A percentile compares a stretch with the other conserved stretches of the same genome.
Conservation (phyloP, 2,329 filamentous ascomycete genomes). For the Aureobasidium lini region DNA sequence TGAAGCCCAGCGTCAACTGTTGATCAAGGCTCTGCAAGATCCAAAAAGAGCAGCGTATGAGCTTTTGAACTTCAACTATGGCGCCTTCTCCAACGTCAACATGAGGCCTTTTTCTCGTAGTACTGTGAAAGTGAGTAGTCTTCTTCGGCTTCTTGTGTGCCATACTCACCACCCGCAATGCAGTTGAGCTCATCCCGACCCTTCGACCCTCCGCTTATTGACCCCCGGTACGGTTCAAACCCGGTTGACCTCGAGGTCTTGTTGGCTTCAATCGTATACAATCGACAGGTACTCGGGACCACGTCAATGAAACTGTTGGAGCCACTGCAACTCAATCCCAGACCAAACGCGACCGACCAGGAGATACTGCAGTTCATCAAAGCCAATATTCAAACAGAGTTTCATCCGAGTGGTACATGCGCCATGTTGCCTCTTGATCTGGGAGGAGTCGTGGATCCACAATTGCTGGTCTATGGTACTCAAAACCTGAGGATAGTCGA, state of each 20-base stretch:
- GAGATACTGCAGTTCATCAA: constrained; percentile 23
- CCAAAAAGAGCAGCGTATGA: constrained; percentile 22
- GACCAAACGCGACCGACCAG: constrained; percentile 23
- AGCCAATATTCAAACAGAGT: constrained; percentile 34
- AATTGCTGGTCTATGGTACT: constrained; percentile 38
- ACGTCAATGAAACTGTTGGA: constrained; percentile 19
- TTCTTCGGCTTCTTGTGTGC: not conserved
- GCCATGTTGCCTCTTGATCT: constrained; percentile 42
- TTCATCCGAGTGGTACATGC: constrained; percentile 45
- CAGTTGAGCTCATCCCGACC: constrained; percentile 33
- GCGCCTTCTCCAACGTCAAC: constrained; percentile 24
- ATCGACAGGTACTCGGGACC: constrained; percentile 22
- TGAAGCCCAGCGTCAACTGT: constrained; percentile 19
- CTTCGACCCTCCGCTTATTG: constrained; percentile 33
- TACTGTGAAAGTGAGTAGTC: constrained; percentile 23
- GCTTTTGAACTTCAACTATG: constrained; percentile 26
- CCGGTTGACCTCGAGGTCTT: constrained; percentile 31
- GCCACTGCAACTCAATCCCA: constrained; percentile 20
- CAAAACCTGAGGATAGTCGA: constrained; percentile 40
- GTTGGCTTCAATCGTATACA: constrained; percentile 24
- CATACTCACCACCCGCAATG: not conserved
- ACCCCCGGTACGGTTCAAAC: constrained; percentile 40
- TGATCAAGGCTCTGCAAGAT: constrained; percentile 20
- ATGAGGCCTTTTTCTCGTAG: constrained; percentile 41
- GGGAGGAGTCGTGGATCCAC: constrained; percentile 44